Conservation (phyloP, 192 early-diverging fungal genomes). For the Coemansia guatemalensis region DNA sequence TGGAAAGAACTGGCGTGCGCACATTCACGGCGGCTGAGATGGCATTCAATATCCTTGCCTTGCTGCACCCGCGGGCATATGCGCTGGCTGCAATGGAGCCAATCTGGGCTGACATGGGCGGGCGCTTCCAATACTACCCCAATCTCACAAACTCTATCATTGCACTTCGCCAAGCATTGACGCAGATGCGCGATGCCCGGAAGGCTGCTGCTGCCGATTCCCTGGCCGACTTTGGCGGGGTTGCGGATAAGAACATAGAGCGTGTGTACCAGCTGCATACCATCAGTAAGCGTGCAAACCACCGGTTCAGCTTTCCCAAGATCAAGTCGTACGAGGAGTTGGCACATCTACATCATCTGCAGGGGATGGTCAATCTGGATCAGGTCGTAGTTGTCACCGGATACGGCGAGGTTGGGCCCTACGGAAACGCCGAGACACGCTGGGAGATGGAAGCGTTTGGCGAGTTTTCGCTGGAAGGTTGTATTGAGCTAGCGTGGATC, state of each 20-base stretch:
- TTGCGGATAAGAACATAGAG: slow-evolving; percentile 15
- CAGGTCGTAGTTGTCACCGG: slow-evolving; percentile 88
- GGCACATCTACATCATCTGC: slow-evolving; percentile 61
- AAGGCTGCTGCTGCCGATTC: slow-evolving; percentile 10
- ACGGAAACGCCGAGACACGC: slow-evolving; percentile 84
- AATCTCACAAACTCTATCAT: slow-evolving; percentile 1
- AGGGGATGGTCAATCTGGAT: slow-evolving; percentile 84
- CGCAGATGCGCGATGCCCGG: slow-evolving; percentile 5
- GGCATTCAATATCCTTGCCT: slow-evolving; percentile 90
- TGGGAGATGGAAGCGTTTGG: slow-evolving; percentile 96
- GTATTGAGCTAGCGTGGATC: slow-evolving; percentile 97
- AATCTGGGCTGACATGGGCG: slow-evolving; percentile 55
- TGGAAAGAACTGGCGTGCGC: slow-evolving; percentile 84
- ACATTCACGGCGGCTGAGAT: slow-evolving; percentile 92
- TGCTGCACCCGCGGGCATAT: slow-evolving; percentile 79
- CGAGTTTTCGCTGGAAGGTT: slow-evolving; percentile 55
- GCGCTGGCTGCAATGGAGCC: slow-evolving; percentile 63
- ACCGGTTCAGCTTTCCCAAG: slow-evolving; percentile 82
- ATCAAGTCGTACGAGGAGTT: slow-evolving; percentile 64
- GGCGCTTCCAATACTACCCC: slow-evolving; percentile 32
- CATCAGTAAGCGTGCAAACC: slow-evolving; percentile 77
- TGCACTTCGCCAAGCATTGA: slow-evolving; percentile 10
- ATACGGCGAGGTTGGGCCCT: slow-evolving; percentile 91
- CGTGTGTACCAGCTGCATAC: slow-evolving; percentile 25
- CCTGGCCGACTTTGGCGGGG: slow-evolving; percentile 17